These are phyloP conservation scores for Haplosporangium gracile DNA, from an alignment of 192 early-diverging fungal genomes.

Conservation along the genomic window DNA sequence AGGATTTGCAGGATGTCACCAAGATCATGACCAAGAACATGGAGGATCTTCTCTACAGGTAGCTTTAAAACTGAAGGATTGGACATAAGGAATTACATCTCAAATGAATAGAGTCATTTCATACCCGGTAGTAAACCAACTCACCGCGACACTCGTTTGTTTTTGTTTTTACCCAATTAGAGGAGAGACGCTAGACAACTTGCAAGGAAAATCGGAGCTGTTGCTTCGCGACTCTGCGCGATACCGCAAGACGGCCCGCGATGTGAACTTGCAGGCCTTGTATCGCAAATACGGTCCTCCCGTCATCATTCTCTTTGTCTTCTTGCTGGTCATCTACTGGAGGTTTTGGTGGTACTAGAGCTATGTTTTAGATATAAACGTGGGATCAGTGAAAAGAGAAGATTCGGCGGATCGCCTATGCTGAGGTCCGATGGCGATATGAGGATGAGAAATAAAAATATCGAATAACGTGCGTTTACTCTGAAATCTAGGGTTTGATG, in stretches of 20 bases:
- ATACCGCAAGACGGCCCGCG: conserved; percentile 89
- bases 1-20: conserved; percentile 96
- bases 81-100: too few relatives aligned
- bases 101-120: too few relatives aligned
- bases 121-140: conserved; percentile 8
- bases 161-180: conserved; percentile 46
- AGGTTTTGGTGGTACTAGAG: conserved; percentile 68
- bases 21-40: conserved; percentile 99
- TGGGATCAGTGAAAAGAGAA: neutral
- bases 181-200: conserved; percentile 69
- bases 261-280: conserved; percentile 90
- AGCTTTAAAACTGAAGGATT: neutral
- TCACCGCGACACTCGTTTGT: neutral
- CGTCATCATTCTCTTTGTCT: conserved; percentile 78
- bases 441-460: too few relatives aligned
- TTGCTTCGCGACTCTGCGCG: conserved; percentile 71
- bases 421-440: too few relatives aligned
- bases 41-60: conserved; percentile 90
- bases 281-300: conserved; percentile 97
- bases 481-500: too few relatives aligned
- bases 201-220: conserved; percentile 72
- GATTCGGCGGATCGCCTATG: neutral
- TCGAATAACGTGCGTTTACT: too few relatives aligned
- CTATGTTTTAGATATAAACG: too few relatives aligned
- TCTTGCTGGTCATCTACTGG: conserved; percentile 85